Conservation (phyloP, 768 basidiomycete genomes). For the Panus rudis region DNA sequence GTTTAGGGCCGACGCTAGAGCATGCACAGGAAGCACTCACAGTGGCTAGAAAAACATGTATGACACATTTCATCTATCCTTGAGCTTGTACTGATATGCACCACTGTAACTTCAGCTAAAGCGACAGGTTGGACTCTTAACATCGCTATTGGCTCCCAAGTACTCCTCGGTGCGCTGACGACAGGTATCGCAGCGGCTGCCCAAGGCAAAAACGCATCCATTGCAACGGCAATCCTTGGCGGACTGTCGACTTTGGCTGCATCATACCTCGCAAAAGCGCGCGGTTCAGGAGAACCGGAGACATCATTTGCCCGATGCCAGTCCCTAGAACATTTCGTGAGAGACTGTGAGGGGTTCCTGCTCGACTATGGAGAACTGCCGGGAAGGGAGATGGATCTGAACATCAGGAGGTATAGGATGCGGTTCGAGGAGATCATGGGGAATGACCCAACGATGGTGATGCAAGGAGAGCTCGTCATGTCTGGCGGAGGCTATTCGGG, state of each 20-base stretch:
- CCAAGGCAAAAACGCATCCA: slow-evolving; percentile 23
- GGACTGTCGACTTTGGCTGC: slow-evolving; percentile 64
- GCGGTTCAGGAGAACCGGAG: slow-evolving; percentile 68
- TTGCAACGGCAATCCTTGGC: slow-evolving; percentile 38
- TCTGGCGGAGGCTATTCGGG: no score
- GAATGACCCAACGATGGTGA: no score
- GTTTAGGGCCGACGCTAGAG: slow-evolving; percentile 46
- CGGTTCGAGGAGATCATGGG: slow-evolving; percentile 45
- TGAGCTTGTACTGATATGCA: neutral
- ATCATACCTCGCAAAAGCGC: slow-evolving; percentile 63
- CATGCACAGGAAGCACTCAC: slow-evolving; percentile 39
- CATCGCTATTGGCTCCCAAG: slow-evolving; percentile 54
- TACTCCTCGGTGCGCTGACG: slow-evolving; percentile 58
- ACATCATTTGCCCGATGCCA: slow-evolving; percentile 46
- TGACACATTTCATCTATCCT: slow-evolving; percentile 28
- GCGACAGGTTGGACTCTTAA: slow-evolving; percentile 30
- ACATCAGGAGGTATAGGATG: slow-evolving; percentile 27
- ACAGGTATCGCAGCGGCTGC: slow-evolving; percentile 54
- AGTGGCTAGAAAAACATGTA: slow-evolving; percentile 35
- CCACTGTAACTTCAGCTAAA: slow-evolving; percentile 25
- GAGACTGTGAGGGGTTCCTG: slow-evolving; percentile 50
- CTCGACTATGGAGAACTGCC: slow-evolving; percentile 44
- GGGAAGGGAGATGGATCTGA: slow-evolving; percentile 27
- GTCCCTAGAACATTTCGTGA: slow-evolving; percentile 61
- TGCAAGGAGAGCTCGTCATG: no score